These are phyloP conservation scores for Blumeria hordei DNA, from an alignment of 2,329 filamentous ascomycete genomes.

Conservation along the genomic window DNA sequence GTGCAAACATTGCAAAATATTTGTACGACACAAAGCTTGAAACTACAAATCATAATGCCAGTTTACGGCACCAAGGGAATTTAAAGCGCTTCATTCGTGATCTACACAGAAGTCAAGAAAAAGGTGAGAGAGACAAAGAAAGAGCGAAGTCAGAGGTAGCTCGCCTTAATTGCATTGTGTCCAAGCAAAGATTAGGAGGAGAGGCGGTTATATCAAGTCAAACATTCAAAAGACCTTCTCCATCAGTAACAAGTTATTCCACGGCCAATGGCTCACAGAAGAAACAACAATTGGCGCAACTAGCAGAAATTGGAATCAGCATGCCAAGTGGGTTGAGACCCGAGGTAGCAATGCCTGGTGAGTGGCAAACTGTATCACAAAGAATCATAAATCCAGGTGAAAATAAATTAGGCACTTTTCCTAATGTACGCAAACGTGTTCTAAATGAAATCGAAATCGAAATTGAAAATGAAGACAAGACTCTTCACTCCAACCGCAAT, in stretches of 20 bases:
- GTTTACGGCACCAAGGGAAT: slow-evolving; percentile 57
- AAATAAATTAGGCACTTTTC: slow-evolving; percentile 22
- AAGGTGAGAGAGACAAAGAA: slow-evolving; percentile 58
- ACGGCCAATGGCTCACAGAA: slow-evolving; percentile 34
- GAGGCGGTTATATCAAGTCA: slow-evolving; percentile 9
- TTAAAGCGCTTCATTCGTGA: slow-evolving; percentile 79
- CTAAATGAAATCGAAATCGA: slow-evolving; percentile 19
- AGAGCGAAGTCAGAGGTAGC: slow-evolving; percentile 66
- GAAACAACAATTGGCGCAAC: slow-evolving; percentile 65
- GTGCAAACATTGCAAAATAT: slow-evolving; percentile 91
- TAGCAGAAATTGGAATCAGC: slow-evolving; percentile 66
- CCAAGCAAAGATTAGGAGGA: slow-evolving; percentile 16
- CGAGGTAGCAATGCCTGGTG: slow-evolving; percentile 69
- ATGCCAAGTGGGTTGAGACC: slow-evolving; percentile 56
- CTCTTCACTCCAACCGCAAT: slow-evolving; percentile 32
- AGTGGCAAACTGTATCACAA: slow-evolving; percentile 46
- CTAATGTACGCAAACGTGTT: slow-evolving; percentile 38
- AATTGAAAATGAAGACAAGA: slow-evolving; percentile 35
- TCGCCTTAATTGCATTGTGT: slow-evolving; percentile 55
- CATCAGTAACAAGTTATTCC: slow-evolving; percentile 7
- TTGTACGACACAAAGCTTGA: slow-evolving; percentile 83
- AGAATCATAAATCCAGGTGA: slow-evolving; percentile 17
- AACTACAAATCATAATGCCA: slow-evolving; percentile 70
- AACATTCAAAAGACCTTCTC: slow-evolving; percentile 8
- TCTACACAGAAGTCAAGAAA: slow-evolving; percentile 64